A percentile compares a stretch with the other conserved stretches of the same genome.
phyloP scores from a whole-genome alignment of 495 filamentous ascomycete genomes.

The Mycothermus thermophilus region DNA sequence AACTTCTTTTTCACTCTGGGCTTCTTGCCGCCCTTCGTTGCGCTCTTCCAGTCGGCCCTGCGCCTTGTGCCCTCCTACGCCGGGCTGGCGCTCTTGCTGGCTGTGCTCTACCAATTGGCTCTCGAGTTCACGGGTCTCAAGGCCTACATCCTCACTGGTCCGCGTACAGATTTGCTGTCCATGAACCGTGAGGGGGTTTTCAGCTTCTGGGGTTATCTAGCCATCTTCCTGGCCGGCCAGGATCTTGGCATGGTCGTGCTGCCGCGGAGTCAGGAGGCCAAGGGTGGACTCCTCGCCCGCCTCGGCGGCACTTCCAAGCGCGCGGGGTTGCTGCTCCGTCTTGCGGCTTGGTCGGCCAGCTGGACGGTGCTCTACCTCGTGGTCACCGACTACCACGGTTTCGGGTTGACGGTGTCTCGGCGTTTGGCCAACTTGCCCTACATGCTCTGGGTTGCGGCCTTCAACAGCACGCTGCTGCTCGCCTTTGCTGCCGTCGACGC shows the following conservation, averaged over 20 bases:
- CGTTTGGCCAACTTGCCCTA: constrained; percentile 90
- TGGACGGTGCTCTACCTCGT: constrained; percentile 58
- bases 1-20: constrained; percentile 99
- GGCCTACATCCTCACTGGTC: constrained; percentile 70
- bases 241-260: constrained; percentile 66
- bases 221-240: constrained; percentile 87
- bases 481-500: constrained; percentile 65
- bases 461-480: constrained; percentile 68
- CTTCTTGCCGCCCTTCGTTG: constrained; percentile 77
- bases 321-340: constrained; percentile 42
- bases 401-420: constrained; percentile 64
- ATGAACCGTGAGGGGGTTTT: constrained; percentile 90
- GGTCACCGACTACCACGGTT: constrained; percentile 55
- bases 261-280: too few species aligned
- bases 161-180: constrained; percentile 60
- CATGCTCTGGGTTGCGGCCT: constrained; percentile 76
- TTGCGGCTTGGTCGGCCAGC: constrained; percentile 44
- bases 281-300: too few species aligned
- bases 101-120: constrained; percentile 51
- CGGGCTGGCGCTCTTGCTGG: constrained; percentile 51
- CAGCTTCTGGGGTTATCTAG: constrained; percentile 84
- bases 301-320: constrained; percentile 25
- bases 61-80: constrained; percentile 56
- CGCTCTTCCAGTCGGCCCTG: constrained; percentile 60
- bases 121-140: constrained; percentile 70